Percentiles rank a stretch among this genome's conserved stretches.
Evolutionary conservation across 169 alveolate genomes (phyloP).

Genomic region (Plasmodium sp.): DNA sequence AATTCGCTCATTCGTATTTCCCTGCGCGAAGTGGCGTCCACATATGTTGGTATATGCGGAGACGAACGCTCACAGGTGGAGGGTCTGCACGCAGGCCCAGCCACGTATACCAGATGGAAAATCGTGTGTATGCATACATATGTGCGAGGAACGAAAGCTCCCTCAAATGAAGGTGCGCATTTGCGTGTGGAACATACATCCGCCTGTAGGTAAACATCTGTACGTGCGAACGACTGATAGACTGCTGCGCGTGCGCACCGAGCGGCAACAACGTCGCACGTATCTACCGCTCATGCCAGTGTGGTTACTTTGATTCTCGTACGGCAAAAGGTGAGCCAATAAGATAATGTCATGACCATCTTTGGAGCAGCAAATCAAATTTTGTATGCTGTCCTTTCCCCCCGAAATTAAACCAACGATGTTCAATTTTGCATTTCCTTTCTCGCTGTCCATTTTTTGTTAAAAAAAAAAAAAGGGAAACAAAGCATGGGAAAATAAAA

Average conservation of each 20-base stretch:
- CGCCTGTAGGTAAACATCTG: not conserved
- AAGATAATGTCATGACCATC: conserved; percentile 73
- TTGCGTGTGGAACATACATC: not conserved
- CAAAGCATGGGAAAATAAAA: not conserved
- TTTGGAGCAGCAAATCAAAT: conserved; percentile 76
- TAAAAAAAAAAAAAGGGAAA: not conserved
- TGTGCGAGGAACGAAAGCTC: not conserved
- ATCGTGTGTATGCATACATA: too few relatives aligned
- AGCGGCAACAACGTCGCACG: not conserved
- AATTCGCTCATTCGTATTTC: not conserved
- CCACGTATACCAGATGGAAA: not conserved
- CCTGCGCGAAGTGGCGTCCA: not conserved
- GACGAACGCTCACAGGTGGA: not conserved
- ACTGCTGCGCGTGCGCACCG: not conserved
- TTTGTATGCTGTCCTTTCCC: conserved; percentile 90
- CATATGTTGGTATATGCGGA: not conserved
- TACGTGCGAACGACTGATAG: not conserved
- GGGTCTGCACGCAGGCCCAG: not conserved
- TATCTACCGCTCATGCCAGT: not conserved
- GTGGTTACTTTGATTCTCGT: conserved; percentile 32
- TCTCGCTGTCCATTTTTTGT: not conserved
- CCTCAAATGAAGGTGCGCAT: not conserved
- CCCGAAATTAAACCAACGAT: conserved; percentile 91
- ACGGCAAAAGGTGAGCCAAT: conserved; percentile 73
- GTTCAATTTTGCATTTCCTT: conserved; percentile 73